These are phyloP conservation scores for Ambrosiella xylebori DNA, from an alignment of 2,329 filamentous ascomycete genomes.

Conservation along the genomic window DNA sequence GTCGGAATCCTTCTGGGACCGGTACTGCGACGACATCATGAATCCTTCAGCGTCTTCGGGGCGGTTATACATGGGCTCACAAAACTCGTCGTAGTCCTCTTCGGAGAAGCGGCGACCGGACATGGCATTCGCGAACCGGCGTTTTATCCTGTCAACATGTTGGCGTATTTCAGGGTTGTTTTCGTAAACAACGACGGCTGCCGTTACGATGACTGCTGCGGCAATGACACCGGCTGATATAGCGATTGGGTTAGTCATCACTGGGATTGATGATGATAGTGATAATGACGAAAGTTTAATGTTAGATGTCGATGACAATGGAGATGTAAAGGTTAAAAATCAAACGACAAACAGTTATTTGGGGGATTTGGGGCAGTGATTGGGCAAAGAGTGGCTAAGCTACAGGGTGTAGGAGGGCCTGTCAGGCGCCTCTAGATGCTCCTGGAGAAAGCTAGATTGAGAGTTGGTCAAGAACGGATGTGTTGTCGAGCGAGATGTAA, in stretches of 20 bases:
- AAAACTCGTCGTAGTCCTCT: conserved; percentile 22
- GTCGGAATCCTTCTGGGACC: conserved; percentile 20
- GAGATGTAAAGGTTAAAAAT: not conserved
- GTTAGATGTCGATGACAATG: not conserved
- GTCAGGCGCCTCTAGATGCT: not conserved
- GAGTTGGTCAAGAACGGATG: not conserved
- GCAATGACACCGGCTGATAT: conserved; percentile 41
- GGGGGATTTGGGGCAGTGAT: not conserved
- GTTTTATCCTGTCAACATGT: conserved; percentile 42
- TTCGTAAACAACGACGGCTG: conserved; percentile 45
- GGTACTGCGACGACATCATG: conserved; percentile 31
- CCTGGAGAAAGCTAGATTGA: not conserved
- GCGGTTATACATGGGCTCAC: conserved; percentile 43
- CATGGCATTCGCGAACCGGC: conserved; percentile 42
- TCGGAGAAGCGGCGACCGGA: conserved; percentile 29
- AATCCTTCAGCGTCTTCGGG: conserved; percentile 51
- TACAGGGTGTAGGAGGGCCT: not conserved
- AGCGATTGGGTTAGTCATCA: conserved; percentile 31
- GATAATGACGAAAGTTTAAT: not conserved
- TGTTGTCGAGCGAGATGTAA: not conserved
- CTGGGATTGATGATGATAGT: not conserved
- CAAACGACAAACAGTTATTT: not conserved
- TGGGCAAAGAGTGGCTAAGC: not conserved
- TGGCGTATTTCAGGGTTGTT: conserved; percentile 41
- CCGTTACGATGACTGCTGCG: conserved; percentile 38